A percentile compares a stretch with the other conserved stretches of the same genome.
Conservation (phyloP, 2,329 filamentous ascomycete genomes). For the Aspergillus carbonarius region DNA sequence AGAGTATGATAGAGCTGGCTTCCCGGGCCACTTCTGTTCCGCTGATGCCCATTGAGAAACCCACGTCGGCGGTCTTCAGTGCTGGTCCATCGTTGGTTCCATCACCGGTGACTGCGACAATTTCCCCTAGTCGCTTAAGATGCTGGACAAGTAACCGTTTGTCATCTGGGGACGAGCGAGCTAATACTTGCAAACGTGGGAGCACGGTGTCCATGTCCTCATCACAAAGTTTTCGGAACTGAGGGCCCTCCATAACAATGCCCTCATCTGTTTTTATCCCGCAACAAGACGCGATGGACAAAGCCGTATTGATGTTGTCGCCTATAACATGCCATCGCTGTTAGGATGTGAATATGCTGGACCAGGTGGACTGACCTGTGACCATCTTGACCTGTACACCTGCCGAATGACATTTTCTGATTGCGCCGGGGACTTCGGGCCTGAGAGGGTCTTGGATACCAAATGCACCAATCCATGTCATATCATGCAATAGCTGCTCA, state of each 20-base stretch:
- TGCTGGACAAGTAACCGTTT: constrained; percentile 61
- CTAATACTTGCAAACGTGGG: constrained; percentile 60
- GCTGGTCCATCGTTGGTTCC: constrained; percentile 65
- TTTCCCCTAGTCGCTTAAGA: constrained; percentile 59
- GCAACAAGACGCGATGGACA: constrained; percentile 69
- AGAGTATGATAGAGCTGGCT: constrained; percentile 63
- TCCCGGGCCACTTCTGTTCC: constrained; percentile 66
- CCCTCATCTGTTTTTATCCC: constrained; percentile 62
- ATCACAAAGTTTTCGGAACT: constrained; percentile 59
- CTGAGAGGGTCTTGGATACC: constrained; percentile 5
- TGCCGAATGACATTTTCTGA: constrained; percentile 20
- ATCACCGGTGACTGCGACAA: constrained; percentile 61
- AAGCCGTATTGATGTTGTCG: constrained; percentile 69
- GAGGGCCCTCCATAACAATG: constrained; percentile 65
- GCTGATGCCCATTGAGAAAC: constrained; percentile 64
- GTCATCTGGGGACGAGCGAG: constrained; percentile 63
- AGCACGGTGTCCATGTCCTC: constrained; percentile 57
- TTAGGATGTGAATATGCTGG: constrained; percentile 66
- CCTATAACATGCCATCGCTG: constrained; percentile 61
- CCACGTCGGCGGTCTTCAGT: constrained; percentile 62
- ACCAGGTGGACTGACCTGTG: constrained; percentile 11
- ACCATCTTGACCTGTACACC: constrained; percentile 52
- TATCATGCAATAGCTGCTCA: background rate
- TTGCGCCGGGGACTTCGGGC: constrained; percentile 1
- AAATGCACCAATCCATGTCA: constrained; percentile 4